These are phyloP conservation scores for Aspergillus thermomutatus DNA, from an alignment of 2,329 filamentous ascomycete genomes.

Conservation along the genomic window DNA sequence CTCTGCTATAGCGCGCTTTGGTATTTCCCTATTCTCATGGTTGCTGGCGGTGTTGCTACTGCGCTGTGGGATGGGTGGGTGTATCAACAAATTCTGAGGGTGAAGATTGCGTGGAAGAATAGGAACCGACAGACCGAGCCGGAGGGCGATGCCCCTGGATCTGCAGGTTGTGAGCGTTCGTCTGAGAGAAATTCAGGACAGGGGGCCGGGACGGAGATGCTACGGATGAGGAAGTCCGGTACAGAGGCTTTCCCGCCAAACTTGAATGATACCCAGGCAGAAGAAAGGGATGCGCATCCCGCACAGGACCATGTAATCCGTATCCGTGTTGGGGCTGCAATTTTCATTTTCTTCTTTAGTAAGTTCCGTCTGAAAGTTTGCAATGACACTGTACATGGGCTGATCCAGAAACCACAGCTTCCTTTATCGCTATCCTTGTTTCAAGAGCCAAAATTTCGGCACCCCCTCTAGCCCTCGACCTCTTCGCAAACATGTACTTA, in stretches of 20 bases:
- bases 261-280: no score
- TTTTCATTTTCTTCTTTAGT: conserved; percentile 50
- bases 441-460: conserved; percentile 38
- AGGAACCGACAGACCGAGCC: conserved; percentile 13
- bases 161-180: no score
- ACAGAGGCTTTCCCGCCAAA: no score
- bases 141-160: conserved; percentile 2
- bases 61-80: conserved; percentile 56
- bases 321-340: conserved; percentile 32
- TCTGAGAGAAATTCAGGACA: no score
- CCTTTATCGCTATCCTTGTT: conserved; percentile 57
- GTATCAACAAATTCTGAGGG: conserved; percentile 43
- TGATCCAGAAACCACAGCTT: conserved; percentile 28
- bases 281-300: no score
- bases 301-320: conserved; percentile 31
- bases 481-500: conserved; percentile 72
- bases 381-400: background rate
- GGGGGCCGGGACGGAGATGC: no score
- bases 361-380: conserved; percentile 7
- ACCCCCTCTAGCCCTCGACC: conserved; percentile 51
- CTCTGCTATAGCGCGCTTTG: conserved; percentile 69
- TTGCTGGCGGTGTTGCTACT: conserved; percentile 51
- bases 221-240: background rate
- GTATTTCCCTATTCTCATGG: conserved; percentile 69
- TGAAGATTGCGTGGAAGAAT: conserved; percentile 18